Base-by-base conservation (phyloP, 2,329 filamentous ascomycete genomes). In the Fusarium guadeloupense region DNA sequence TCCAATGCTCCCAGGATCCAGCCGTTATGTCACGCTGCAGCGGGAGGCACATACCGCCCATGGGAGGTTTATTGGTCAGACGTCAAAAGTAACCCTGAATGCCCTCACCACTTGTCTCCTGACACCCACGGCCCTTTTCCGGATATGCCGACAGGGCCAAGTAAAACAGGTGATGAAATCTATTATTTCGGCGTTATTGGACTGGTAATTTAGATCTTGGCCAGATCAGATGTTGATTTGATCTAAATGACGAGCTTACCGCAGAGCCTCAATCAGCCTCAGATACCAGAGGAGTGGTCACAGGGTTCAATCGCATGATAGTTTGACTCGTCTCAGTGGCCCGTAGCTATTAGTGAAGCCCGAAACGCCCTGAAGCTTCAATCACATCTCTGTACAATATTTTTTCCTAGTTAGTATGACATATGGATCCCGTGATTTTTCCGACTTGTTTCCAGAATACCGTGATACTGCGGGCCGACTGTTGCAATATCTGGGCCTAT, bases 401-500 rank as follows among this genome's bases (percentile, higher is more conserved):
- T 41, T 23, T 35, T 38, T 14, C 30, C 33, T 33, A 48, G 28
- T 26, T 16, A 23, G n/a, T 9, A 52, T 59, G 39, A 53, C 55
- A 59, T 52, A 37, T 23, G 14, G 53, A 44, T 59, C 21, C 39
- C 46, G 54, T 59, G 54, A 53, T 40, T 45, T 59, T 40, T 30
- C 38, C 37, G 16, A 25, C 26, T 23, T 3, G 46, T 59, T n/a
- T 59, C 38, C 34, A 47, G 23, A 54, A 59, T 59, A 59, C 23
- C 47, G n/a, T 59, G 56, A 59, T 33, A 54, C 41, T 19, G 16
- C 56, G 54, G 56, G 56, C 56, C 54, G 56, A 59, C 49, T 59
- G 33, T 21, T 13, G 14, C 19, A 20, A 48, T 59, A 54, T 54
- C 33, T 54, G 41, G 56, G 47, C 23, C 56, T 26, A 21, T 21